Base-by-base conservation (phyloP, 805 yeast genomes). In the Brettanomyces anomalus region DNA sequence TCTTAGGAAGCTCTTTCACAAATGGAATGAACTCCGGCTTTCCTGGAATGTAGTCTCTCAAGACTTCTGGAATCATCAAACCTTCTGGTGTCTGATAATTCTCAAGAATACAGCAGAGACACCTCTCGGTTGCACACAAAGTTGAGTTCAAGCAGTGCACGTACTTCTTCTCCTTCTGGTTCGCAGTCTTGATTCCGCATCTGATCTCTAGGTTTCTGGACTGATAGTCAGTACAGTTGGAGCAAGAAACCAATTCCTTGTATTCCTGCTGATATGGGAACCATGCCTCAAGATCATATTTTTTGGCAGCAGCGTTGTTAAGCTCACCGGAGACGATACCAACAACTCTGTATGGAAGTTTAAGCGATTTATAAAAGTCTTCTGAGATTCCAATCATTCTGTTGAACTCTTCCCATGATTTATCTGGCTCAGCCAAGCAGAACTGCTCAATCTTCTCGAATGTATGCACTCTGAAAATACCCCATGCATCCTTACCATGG, bases 401-500 rank as follows among this genome's bases (percentile, higher is more conserved):
- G 65, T 93, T 97, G 58, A 93, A 93, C 74, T 93, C 97, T 50
- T 76, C 79, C 97, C 97, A 90, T 4, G 97, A 90, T 61, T 89
- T 86, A 65, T 89, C 97, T 44, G 98, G 98, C 72, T 93, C 98
- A 49, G 97, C 83, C 56, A 93, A 65, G 55, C 84, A 81, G 62
- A 93, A 93, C 70, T 93, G 98, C 72, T 93, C 98, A 58, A 93
- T 87, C 71, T 93, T 93, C 72, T 93, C 98, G 61, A 93, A 93
- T 49, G 95, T 95, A 63, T 93, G 98, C 46, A 93, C 97, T 71
- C 98, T 84, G 81, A 93, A 93, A 52, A 93, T 88, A 70, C 98
- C 98, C 98, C 98, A 93, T 40, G 98, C 98, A 61, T 93, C 98
- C 66, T 90, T 90, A 66, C 98, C 98, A 60, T 90, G 97, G 52